These are phyloP conservation scores for Talaromyces stipitatus DNA, from an alignment of 495 filamentous ascomycete species.

Conservation along the genomic window DNA sequence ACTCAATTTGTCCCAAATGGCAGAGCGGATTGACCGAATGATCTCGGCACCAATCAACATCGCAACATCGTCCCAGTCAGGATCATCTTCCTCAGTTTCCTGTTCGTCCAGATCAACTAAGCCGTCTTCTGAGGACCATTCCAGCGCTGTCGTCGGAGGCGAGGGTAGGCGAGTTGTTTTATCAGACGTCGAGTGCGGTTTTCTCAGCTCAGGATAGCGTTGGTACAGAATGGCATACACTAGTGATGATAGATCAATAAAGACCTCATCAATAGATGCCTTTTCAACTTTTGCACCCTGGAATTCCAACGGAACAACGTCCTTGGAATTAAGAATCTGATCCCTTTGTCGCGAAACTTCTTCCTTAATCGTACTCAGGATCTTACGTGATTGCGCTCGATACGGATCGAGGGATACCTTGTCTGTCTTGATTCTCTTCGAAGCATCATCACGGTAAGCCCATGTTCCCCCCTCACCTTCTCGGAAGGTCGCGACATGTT, in stretches of 20 bases:
- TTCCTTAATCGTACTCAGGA: slow-evolving; percentile 75
- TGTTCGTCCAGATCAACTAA: slow-evolving; percentile 66
- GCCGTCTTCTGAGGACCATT: slow-evolving; percentile 70
- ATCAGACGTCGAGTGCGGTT: slow-evolving; percentile 60
- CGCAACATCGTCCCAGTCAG: slow-evolving; percentile 94
- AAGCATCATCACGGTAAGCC: slow-evolving; percentile 81
- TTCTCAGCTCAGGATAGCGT: slow-evolving; percentile 66
- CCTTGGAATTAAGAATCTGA: slow-evolving; percentile 10
- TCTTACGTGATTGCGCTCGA: slow-evolving; percentile 73
- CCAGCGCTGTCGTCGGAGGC: slow-evolving; percentile 65
- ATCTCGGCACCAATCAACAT: slow-evolving; percentile 84
- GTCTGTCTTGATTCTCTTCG: slow-evolving; percentile 66
- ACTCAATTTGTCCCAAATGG: slow-evolving; percentile 57
- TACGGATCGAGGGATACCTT: slow-evolving; percentile 95
- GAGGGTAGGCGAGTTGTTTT: slow-evolving; percentile 61
- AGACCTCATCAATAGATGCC: slow-evolving; percentile 86
- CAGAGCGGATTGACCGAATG: slow-evolving; percentile 62
- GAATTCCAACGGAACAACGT: slow-evolving; percentile 34
- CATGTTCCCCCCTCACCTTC: slow-evolving; percentile 80
- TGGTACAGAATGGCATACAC: slow-evolving; percentile 68
- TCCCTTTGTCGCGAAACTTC: slow-evolving; percentile 38
- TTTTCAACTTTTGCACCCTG: slow-evolving; percentile 71
- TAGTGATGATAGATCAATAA: slow-evolving; percentile 81
- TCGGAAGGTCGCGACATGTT: slow-evolving; percentile 93
- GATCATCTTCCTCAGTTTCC: slow-evolving; percentile 70